phyloP scores from a whole-genome alignment of 768 basidiomycete species.

The Tylopilus intermedius region DNA sequence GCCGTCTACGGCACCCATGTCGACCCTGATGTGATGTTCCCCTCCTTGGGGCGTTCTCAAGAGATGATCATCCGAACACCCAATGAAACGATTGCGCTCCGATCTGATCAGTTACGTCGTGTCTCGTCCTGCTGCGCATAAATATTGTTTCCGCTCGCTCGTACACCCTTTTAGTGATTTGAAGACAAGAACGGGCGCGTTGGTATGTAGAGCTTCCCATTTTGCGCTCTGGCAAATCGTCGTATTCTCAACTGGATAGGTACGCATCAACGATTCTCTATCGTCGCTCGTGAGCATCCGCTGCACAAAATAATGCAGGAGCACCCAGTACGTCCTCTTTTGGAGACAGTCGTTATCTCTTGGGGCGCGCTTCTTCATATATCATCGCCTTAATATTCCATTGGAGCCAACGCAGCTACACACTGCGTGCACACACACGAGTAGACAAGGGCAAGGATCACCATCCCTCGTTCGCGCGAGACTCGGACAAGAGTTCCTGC shows the following conservation, averaged over 20 bases:
- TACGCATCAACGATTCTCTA: no score
- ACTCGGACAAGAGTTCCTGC: not conserved
- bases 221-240: no score
- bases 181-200: no score
- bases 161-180: not conserved
- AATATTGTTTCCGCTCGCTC: no score
- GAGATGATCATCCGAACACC: no score
- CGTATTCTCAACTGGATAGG: no score
- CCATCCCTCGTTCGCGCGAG: not conserved
- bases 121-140: not conserved
- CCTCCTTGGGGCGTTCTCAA: not conserved
- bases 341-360: no score
- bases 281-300: no score
- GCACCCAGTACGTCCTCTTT: no score
- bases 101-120: not conserved
- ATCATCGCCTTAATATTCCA: not conserved
- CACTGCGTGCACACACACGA: not conserved
- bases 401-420: not conserved
- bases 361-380: not conserved
- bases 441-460: not conserved
- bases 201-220: no score
- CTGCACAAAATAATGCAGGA: no score
- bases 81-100: not conserved
- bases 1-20: no score
- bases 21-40: not conserved